phyloP scores from a whole-genome alignment of 2,329 filamentous ascomycete species.

The Hymenoscyphus salicellus region DNA sequence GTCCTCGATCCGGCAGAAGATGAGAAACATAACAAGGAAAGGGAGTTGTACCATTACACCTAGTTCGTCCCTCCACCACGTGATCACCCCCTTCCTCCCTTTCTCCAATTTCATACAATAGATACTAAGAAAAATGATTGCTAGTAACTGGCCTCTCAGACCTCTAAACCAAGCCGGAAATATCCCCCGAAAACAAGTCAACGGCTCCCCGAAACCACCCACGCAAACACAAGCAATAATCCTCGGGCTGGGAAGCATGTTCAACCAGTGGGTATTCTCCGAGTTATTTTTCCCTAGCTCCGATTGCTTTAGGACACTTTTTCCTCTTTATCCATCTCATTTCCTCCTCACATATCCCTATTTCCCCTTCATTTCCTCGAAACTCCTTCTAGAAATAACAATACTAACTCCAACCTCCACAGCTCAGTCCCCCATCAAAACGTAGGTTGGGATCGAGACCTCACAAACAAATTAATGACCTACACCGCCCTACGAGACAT shows the following conservation, averaged over 20 bases:
- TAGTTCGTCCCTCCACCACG: constrained; percentile 42
- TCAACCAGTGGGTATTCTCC: constrained; percentile 40
- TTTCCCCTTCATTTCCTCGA: no score
- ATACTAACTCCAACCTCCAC: no score
- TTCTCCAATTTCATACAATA: neutral
- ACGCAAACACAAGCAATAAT: constrained; percentile 50
- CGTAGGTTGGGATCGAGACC: constrained; percentile 52
- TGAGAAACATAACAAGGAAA: constrained; percentile 47
- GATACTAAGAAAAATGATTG: neutral
- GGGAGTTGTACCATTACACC: constrained; percentile 53
- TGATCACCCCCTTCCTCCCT: constrained; percentile 17
- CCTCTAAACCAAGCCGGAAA: constrained; percentile 20
- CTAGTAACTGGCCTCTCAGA: constrained; percentile 36
- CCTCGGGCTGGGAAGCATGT: constrained; percentile 55
- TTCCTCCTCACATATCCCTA: constrained; percentile 34
- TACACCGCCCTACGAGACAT: constrained; percentile 51
- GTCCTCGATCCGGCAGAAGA: constrained; percentile 48
- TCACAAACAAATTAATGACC: constrained; percentile 43
- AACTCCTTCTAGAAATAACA: no score
- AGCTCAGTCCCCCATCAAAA: constrained; percentile 48
- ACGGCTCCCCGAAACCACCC: constrained; percentile 20
- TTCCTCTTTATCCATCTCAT: no score
- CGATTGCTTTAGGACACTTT: no score
- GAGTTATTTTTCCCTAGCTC: no score
- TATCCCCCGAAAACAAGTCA: constrained; percentile 28